These are phyloP conservation scores for Biscutella laevigata DNA, from an alignment of 441 rosid species.

Conservation along the genomic window DNA sequence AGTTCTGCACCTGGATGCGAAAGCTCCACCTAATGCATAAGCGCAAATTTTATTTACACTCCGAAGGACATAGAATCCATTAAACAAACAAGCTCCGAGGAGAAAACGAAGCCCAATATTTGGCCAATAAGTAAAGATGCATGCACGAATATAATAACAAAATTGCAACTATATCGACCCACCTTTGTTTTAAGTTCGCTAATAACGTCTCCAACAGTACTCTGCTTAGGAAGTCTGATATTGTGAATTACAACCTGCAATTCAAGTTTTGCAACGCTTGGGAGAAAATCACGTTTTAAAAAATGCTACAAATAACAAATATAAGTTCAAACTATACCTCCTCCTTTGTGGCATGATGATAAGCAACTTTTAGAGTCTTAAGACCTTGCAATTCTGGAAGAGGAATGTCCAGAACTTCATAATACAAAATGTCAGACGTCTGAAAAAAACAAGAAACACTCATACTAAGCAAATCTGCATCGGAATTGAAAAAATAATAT, in stretches of 20 bases:
- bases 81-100: not conserved
- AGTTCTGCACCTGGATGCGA: conserved; percentile 86
- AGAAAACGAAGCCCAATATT: not conserved
- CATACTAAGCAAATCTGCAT: conserved; percentile 12
- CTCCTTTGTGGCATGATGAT: conserved; percentile 75
- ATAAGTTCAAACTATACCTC: conserved; percentile 41
- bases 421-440: conserved; percentile 87
- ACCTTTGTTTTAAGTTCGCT: conserved; percentile 82
- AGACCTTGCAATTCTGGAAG: conserved; percentile 93
- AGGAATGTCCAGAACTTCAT: conserved; percentile 95
- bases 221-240: conserved; percentile 91
- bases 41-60: no score
- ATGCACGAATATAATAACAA: conserved; percentile 1
- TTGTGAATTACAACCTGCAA: conserved; percentile 80
- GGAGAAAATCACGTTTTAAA: not conserved
- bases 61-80: not conserved
- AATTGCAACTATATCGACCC: conserved; percentile 17
- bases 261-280: no score
- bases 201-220: conserved; percentile 84
- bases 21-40: conserved; percentile 70
- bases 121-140: not conserved
- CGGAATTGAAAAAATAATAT: conserved; percentile 2
- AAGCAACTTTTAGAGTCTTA: conserved; percentile 84
- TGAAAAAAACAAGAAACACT: conserved; percentile 30
- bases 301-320: not conserved